These are phyloP conservation scores for Leptosphaerulina australis DNA, from an alignment of 2,329 filamentous ascomycete species.

Conservation along the genomic window DNA sequence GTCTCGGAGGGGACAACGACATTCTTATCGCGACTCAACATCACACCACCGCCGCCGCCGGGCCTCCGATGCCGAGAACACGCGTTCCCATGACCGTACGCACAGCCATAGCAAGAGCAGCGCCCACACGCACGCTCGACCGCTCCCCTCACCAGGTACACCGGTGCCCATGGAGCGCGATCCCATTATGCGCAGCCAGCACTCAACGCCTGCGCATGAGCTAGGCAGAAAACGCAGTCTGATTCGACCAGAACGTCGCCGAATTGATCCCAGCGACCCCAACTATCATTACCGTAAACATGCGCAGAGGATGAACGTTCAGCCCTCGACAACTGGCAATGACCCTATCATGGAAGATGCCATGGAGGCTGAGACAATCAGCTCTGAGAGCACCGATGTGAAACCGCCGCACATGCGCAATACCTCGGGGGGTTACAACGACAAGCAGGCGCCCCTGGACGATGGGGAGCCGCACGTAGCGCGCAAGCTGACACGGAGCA, in stretches of 20 bases:
- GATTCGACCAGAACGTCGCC: constrained; percentile 84
- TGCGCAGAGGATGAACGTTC: constrained; percentile 87
- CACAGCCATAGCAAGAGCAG: constrained; percentile 49
- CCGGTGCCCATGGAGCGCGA: constrained; percentile 56
- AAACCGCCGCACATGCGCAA: constrained; percentile 52
- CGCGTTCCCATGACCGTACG: constrained; percentile 55
- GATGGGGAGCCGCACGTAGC: constrained; percentile 46
- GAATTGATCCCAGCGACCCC: constrained; percentile 84
- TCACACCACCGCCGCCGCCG: constrained; percentile 71
- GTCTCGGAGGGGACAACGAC: constrained; percentile 43
- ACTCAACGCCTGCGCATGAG: constrained; percentile 53
- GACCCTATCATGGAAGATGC: constrained; percentile 82
- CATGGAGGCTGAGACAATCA: constrained; percentile 59
- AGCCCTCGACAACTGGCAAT: constrained; percentile 90
- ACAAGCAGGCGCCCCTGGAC: constrained; percentile 47
- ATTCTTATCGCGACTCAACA: constrained; percentile 70
- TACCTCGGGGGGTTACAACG: constrained; percentile 46
- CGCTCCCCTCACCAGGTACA: constrained; percentile 54
- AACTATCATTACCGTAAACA: constrained; percentile 97
- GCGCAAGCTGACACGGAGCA: constrained; percentile 70
- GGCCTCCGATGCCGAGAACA: constrained; percentile 70
- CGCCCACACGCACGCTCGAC: constrained; percentile 49
- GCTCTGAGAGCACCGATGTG: constrained; percentile 67
- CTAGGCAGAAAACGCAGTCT: constrained; percentile 80
- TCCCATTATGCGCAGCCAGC: constrained; percentile 55